These are phyloP conservation scores for Ceratobasidium sp. DNA, from an alignment of 1,284 basidiomycete genomes.

Conservation along the genomic window DNA sequence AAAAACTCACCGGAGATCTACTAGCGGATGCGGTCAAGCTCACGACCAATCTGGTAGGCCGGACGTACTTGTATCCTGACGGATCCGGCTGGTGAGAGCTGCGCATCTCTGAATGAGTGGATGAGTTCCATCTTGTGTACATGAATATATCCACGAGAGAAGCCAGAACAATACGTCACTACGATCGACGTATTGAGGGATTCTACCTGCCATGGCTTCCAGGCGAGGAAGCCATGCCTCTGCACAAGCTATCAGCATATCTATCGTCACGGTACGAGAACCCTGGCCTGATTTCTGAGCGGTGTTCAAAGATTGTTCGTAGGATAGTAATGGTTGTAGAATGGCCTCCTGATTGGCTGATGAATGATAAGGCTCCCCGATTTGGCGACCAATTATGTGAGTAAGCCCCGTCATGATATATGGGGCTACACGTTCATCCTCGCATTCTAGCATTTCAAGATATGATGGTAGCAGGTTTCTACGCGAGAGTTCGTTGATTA, in stretches of 20 bases:
- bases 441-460: not conserved
- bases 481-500: not conserved
- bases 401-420: not conserved
- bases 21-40: too few species aligned
- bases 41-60: too few species aligned
- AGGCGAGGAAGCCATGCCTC: constrained; percentile 17
- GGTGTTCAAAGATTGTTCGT: not conserved
- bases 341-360: not conserved
- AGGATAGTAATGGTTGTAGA: not conserved
- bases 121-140: too few species aligned
- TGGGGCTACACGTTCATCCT: not conserved
- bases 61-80: too few species aligned
- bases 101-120: too few species aligned
- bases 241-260: not conserved
- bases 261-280: not conserved
- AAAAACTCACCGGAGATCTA: too few species aligned
- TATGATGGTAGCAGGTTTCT: not conserved
- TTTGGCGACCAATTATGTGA: not conserved
- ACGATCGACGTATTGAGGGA: not conserved
- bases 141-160: too few species aligned
- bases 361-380: not conserved
- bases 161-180: too few species aligned
- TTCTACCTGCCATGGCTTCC: not conserved
- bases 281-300: not conserved
- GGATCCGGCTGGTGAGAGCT: too few species aligned